phyloP scores from a whole-genome alignment of 2,329 filamentous ascomycete genomes.

The Paramyrothecium sp. region DNA sequence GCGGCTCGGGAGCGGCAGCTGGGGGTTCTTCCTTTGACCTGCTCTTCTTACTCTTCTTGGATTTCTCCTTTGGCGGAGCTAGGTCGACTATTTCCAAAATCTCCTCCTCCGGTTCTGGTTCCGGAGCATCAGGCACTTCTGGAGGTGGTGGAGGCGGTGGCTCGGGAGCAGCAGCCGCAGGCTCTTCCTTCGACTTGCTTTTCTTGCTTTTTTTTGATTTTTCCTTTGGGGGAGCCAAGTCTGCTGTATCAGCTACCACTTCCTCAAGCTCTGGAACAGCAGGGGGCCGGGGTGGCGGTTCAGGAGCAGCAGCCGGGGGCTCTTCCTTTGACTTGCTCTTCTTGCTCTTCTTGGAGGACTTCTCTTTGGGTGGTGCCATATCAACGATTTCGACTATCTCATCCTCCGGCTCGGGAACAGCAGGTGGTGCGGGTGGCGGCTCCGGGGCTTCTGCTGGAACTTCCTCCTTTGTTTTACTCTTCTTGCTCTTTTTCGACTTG shows the following conservation, averaged over 20 bases:
- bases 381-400: constrained; percentile 52
- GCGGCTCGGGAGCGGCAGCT: not conserved
- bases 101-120: not conserved
- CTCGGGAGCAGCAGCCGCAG: not conserved
- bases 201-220: constrained; percentile 37
- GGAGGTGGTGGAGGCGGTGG: constrained; percentile 1
- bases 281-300: not conserved
- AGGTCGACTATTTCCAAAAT: constrained; percentile 3
- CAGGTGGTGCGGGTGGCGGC: constrained; percentile 32
- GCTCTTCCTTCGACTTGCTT: constrained; percentile 38
- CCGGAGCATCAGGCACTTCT: no score
- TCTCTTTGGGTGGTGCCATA: constrained; percentile 31
- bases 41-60: constrained; percentile 40
- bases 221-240: constrained; percentile 4
- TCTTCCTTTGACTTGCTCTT: constrained; percentile 34
- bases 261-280: not conserved
- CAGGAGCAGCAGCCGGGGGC: constrained; percentile 8
- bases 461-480: constrained; percentile 40
- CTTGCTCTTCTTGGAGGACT: constrained; percentile 31
- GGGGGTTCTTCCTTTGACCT: constrained; percentile 35
- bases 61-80: constrained; percentile 5
- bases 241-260: not conserved
- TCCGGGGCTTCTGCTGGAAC: not conserved
- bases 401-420: constrained; percentile 41
- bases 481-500: constrained; percentile 35